Base-by-base conservation (phyloP, 2,329 filamentous ascomycete genomes). In the Ceratocystis colombiana region DNA sequence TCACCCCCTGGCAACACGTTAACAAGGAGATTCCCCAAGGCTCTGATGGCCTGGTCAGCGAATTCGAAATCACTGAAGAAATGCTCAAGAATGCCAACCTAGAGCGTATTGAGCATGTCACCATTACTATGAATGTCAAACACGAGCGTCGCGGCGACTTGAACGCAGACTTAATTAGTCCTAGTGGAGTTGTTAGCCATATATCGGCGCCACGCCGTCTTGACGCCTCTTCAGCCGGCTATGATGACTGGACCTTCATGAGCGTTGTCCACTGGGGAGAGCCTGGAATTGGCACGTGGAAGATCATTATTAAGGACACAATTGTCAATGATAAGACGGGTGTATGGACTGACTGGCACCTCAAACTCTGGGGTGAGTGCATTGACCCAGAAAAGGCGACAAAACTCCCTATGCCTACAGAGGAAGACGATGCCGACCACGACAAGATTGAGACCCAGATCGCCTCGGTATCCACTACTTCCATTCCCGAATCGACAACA, bases 201-300 rank as follows among this genome's bases (percentile, higher is more conserved):
- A 84, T 99, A 64, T 88, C 92, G 3, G 88, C 86, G 12, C 79
- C 87, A 1, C 88, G 94, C 70, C 81, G 81, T 68, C 75, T 84
- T 25, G 94, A 99, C 74, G 78, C 81, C 1, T 82, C 81, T 45
- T 73, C 77, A 0, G 76, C 77, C 25, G 94, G 94, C 7, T 99
- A 97, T 74, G 78, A 86, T 46, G 90, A 97, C 76, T 99, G 94
- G 94, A 97, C 93, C 0, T 99, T 99, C 72, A 99, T 99, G 94
- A 95, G 88, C 69, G 94, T 99, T 46, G 92, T 87, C 69, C 94
- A 99, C 74, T 99, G 92, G 90, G 94, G 94, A 62, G 94, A 99
- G 76, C 82, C 82, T 55, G 92, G 91, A 68, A 76, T 92, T 67
- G 94, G 94, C 64, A 92, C 84, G 25, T 99, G 94, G 94, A 96